Percentiles rank a stretch among this genome's conserved stretches.
phyloP scores from a whole-genome alignment of 768 basidiomycete species.

The Tricholoma saponaceum region DNA sequence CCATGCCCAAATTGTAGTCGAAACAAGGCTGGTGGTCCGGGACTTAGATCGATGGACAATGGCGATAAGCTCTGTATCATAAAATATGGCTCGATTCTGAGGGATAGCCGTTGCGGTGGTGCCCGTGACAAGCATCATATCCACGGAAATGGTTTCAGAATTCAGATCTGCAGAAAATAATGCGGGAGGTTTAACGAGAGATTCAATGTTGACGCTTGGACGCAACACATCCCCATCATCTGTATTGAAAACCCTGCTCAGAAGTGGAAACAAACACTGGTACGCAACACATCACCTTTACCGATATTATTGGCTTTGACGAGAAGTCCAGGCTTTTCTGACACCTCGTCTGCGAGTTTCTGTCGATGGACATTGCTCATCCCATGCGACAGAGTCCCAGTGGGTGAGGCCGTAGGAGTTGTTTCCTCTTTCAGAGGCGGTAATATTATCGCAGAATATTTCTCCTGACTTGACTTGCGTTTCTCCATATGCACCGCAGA shows the following conservation, averaged over 20 bases:
- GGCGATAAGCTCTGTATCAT: conserved; percentile 68
- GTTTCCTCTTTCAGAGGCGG: conserved; percentile 68
- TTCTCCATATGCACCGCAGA: conserved; percentile 40
- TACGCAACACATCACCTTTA: background rate
- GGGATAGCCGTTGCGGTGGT: conserved; percentile 43
- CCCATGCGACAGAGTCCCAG: conserved; percentile 44
- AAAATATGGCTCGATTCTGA: conserved; percentile 51
- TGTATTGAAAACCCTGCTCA: conserved; percentile 14
- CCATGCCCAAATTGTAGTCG: conserved; percentile 78
- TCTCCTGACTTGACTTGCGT: conserved; percentile 64
- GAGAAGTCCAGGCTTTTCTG: background rate
- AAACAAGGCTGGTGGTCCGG: conserved; percentile 58
- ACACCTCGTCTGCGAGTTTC: background rate
- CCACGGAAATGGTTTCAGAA: conserved; percentile 63
- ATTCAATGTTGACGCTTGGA: conserved; percentile 44
- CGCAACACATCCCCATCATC: conserved; percentile 40
- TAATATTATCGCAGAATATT: conserved; percentile 56
- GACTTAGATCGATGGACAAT: conserved; percentile 70
- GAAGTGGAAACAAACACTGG: background rate
- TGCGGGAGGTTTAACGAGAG: conserved; percentile 32
- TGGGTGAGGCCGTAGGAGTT: conserved; percentile 54
- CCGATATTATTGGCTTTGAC: conserved; percentile 2
- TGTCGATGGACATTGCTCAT: conserved; percentile 5
- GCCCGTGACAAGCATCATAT: conserved; percentile 59
- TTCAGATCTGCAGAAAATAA: conserved; percentile 7